Percentiles rank a stretch among this genome's conserved stretches.
phyloP scores from a whole-genome alignment of 257 asterid species.

The Haberlea rhodopensis region DNA sequence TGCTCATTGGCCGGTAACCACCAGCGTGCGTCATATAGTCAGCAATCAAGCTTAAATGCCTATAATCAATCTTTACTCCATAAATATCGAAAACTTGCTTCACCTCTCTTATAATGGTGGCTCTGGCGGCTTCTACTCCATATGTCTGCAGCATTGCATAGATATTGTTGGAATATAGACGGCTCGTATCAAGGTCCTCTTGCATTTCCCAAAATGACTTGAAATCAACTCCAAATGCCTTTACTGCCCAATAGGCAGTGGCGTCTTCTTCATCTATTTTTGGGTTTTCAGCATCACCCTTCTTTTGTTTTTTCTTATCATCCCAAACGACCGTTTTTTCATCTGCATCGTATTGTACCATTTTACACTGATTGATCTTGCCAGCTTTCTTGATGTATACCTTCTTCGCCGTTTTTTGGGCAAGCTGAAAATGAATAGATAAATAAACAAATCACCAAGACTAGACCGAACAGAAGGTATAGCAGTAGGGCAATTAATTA shows the following conservation, averaged over 20 bases:
- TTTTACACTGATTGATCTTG: conserved; percentile 64
- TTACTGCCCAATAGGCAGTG: conserved; percentile 70
- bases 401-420: conserved; percentile 74
- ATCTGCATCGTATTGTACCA: conserved; percentile 75
- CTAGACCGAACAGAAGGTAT: background rate
- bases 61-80: conserved; percentile 81
- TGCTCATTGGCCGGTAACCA: conserved; percentile 81
- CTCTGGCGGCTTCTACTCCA: conserved; percentile 95
- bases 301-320: conserved; percentile 37
- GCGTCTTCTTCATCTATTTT: conserved; percentile 29
- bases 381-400: conserved; percentile 66
- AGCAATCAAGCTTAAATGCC: conserved; percentile 80
- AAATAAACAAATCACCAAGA: background rate
- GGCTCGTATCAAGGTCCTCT: conserved; percentile 60
- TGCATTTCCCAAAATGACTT: conserved; percentile 71
- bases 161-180: conserved; percentile 73
- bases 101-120: conserved; percentile 71
- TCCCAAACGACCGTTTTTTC: conserved; percentile 88
- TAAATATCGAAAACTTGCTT: conserved; percentile 81
- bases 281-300: conserved; percentile 23
- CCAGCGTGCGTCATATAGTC: conserved; percentile 92
- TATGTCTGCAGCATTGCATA: conserved; percentile 62
- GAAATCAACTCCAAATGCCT: conserved; percentile 81
- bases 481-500: background rate
- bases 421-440: conserved; percentile 48